Evolutionary conservation across 2,329 filamentous ascomycete genomes (phyloP).

Genomic region (Esteya vermicola): DNA sequence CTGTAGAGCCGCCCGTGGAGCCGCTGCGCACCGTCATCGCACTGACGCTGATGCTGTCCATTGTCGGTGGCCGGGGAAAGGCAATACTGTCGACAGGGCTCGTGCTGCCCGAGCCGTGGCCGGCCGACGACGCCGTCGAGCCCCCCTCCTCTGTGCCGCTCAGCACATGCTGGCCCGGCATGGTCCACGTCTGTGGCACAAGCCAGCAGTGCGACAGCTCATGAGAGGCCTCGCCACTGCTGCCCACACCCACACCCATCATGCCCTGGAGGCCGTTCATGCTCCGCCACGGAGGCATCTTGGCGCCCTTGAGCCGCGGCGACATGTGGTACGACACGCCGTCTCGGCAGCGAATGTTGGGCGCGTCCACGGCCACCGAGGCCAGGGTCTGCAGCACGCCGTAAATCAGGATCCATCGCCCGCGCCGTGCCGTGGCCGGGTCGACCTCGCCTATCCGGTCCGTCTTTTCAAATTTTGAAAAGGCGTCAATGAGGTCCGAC

Average conservation of each 20-base stretch:
- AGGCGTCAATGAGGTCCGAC: constrained; percentile 40
- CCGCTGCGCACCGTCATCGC: constrained; percentile 10
- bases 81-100: constrained; percentile 10
- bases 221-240: constrained; percentile 25
- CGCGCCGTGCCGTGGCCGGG: constrained; percentile 39
- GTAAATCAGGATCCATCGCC: constrained; percentile 48
- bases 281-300: constrained; percentile 40
- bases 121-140: constrained; percentile 11
- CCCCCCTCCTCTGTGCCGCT: constrained; percentile 11
- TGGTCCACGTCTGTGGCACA: constrained; percentile 25
- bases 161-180: constrained; percentile 5
- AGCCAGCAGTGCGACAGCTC: constrained; percentile 40
- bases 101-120: constrained; percentile 11
- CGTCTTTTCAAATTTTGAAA: constrained; percentile 39
- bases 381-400: constrained; percentile 45
- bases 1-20: constrained; percentile 4
- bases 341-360: constrained; percentile 34
- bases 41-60: too few species aligned
- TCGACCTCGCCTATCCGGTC: constrained; percentile 36
- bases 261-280: too few species aligned
- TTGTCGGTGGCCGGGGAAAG: constrained; percentile 15
- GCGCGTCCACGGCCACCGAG: constrained; percentile 42
- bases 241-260: constrained; percentile 17
- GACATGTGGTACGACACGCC: constrained; percentile 43
- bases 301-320: constrained; percentile 34